phyloP scores from a whole-genome alignment of 2,329 filamentous ascomycete species.

The Arthrobotrys sinensis region DNA sequence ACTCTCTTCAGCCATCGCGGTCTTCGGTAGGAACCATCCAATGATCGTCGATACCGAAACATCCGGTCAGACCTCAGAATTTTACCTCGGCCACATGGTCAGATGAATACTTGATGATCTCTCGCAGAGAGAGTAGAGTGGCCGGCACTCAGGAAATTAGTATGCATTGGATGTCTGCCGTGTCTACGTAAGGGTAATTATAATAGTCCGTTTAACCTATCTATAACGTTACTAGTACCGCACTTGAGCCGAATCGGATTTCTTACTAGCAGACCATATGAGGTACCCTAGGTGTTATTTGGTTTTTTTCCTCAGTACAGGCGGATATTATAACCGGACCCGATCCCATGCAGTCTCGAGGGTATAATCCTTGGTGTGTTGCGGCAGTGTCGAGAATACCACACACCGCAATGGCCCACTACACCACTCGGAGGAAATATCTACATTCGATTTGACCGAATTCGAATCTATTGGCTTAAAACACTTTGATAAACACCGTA shows the following conservation, averaged over 20 bases:
- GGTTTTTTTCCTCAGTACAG: constrained; percentile 17
- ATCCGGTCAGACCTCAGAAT: constrained; percentile 8
- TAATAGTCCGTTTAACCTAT: constrained; percentile 42
- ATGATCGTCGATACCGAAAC: constrained; percentile 11
- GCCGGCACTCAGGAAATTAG: constrained; percentile 15
- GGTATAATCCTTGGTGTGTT: constrained; percentile 16
- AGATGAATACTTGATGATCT: not conserved
- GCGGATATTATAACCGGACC: constrained; percentile 26
- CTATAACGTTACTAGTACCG: constrained; percentile 25
- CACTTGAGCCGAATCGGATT: constrained; percentile 9
- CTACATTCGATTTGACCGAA: not conserved
- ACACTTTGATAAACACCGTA: constrained; percentile 21
- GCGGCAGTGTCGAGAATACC: constrained; percentile 32
- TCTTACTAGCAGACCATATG: constrained; percentile 5
- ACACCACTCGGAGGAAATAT: constrained; percentile 13
- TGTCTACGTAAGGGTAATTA: constrained; percentile 11
- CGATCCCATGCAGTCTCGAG: constrained; percentile 8
- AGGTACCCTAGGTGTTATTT: not conserved
- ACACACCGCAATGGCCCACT: constrained; percentile 11
- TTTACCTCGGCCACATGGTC: constrained; percentile 11
- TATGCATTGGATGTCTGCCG: constrained; percentile 14
- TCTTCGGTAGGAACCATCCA: constrained; percentile 11
- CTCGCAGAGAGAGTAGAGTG: not conserved
- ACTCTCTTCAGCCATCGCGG: not conserved
- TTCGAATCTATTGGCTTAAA: constrained; percentile 33